Percentiles rank a stretch among this genome's conserved stretches.
Conservation (phyloP, 352 stramenopile species). For the Globisporangium parvum region DNA sequence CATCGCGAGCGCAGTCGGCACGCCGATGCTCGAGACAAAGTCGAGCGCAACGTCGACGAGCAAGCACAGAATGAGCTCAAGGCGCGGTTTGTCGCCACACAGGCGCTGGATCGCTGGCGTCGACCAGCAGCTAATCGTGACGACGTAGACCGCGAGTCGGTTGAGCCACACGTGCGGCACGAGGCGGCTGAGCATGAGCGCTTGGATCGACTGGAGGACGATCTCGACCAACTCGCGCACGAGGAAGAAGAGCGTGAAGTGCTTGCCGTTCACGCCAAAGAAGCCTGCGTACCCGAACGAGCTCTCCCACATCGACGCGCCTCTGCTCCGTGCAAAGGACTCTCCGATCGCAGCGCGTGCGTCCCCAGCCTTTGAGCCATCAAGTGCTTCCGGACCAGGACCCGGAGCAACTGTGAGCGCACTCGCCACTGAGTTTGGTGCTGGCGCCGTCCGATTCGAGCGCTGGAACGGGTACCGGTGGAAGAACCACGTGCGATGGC, state of each 20-base stretch:
- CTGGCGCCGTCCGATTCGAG: neutral
- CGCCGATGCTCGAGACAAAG: constrained; percentile 29
- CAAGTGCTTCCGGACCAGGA: neutral
- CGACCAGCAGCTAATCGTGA: constrained; percentile 33
- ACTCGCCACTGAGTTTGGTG: neutral
- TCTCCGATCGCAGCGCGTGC: neutral
- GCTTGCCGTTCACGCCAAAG: constrained; percentile 14
- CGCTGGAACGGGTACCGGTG: neutral
- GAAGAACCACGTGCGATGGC: constrained; percentile 7
- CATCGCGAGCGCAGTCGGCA: constrained; percentile 16
- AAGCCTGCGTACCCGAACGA: constrained; percentile 13
- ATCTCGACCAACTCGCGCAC: constrained; percentile 11
- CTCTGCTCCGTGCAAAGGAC: neutral
- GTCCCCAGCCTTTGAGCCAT: neutral
- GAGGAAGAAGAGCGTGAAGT: constrained; percentile 16
- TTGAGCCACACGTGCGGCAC: constrained; percentile 18
- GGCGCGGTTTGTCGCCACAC: constrained; percentile 9
- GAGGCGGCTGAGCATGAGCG: constrained; percentile 18
- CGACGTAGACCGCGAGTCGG: constrained; percentile 16
- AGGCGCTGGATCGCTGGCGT: constrained; percentile 22
- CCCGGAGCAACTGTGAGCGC: neutral
- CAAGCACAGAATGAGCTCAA: constrained; percentile 26
- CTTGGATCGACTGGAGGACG: constrained; percentile 18
- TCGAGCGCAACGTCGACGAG: constrained; percentile 26
- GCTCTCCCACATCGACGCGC: constrained; percentile 1